Conservation (phyloP, 495 filamentous ascomycete species). For the Chaetomium tenue region DNA sequence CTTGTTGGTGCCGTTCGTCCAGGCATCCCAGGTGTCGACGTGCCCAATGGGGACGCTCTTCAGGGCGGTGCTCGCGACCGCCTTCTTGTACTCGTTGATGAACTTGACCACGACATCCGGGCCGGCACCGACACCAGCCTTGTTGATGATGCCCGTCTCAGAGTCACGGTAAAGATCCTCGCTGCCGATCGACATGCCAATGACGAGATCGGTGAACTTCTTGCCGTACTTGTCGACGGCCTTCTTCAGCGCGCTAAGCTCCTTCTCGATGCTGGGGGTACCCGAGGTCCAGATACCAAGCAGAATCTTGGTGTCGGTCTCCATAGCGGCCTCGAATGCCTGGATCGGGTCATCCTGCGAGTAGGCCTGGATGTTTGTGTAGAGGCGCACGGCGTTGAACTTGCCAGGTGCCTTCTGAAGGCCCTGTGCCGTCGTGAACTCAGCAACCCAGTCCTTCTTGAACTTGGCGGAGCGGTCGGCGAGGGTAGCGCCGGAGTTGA, state of each 20-base stretch:
- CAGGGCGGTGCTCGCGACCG: slow-evolving; percentile 35
- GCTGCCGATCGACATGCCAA: slow-evolving; percentile 53
- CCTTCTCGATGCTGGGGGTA: slow-evolving; percentile 46
- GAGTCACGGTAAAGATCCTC: slow-evolving; percentile 56
- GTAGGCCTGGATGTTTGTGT: slow-evolving; percentile 55
- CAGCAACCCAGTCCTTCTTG: slow-evolving; percentile 45
- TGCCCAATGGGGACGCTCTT: slow-evolving; percentile 48
- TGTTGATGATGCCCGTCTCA: slow-evolving; percentile 43
- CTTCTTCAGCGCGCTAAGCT: slow-evolving; percentile 48
- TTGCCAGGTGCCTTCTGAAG: slow-evolving; percentile 45
- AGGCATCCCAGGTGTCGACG: slow-evolving; percentile 53
- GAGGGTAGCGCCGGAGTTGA: slow-evolving; percentile 50
- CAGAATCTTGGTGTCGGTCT: slow-evolving; percentile 49
- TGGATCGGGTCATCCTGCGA: slow-evolving; percentile 46
- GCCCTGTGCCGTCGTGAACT: slow-evolving; percentile 48
- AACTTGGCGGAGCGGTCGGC: slow-evolving; percentile 50
- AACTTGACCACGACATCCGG: slow-evolving; percentile 45
- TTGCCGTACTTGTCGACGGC: slow-evolving; percentile 46
- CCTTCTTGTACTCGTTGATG: slow-evolving; percentile 50
- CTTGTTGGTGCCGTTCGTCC: slow-evolving; percentile 48
- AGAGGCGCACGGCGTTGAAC: slow-evolving; percentile 51
- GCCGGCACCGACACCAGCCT: slow-evolving; percentile 44
- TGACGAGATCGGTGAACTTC: slow-evolving; percentile 47
- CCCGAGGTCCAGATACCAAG: slow-evolving; percentile 55
- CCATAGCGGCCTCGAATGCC: slow-evolving; percentile 55